These are phyloP conservation scores for Teratosphaeria gauchensis DNA, from an alignment of 2,329 filamentous ascomycete genomes.

Conservation along the genomic window DNA sequence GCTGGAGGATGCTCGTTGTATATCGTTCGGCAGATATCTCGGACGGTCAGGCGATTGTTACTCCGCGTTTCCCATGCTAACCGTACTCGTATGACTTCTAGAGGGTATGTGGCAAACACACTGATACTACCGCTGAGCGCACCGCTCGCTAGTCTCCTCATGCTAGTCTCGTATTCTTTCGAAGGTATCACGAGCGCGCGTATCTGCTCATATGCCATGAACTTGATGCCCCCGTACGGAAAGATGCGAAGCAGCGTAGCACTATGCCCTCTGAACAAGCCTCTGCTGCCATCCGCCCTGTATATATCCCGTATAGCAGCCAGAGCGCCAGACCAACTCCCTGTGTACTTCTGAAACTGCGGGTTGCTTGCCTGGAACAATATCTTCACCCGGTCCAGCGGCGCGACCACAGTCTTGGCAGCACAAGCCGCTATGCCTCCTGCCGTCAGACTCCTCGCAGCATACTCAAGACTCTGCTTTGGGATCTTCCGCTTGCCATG, in stretches of 20 bases:
- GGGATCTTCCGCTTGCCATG: constrained; percentile 40
- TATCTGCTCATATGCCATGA: constrained; percentile 94
- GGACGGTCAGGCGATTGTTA: constrained; percentile 58
- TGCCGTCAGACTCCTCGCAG: constrained; percentile 72
- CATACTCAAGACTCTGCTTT: constrained; percentile 72
- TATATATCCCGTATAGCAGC: constrained; percentile 79
- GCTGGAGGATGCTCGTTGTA: constrained; percentile 60
- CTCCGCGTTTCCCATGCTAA: constrained; percentile 87
- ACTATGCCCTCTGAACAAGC: constrained; percentile 87
- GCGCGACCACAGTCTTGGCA: constrained; percentile 89
- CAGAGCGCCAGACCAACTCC: constrained; percentile 77
- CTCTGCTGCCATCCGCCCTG: constrained; percentile 57
- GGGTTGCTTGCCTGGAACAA: constrained; percentile 94
- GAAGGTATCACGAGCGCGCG: constrained; percentile 65
- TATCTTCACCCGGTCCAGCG: constrained; percentile 95
- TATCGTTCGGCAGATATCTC: constrained; percentile 74
- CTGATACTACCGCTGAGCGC: constrained; percentile 74
- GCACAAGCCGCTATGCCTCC: constrained; percentile 88
- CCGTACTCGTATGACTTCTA: constrained; percentile 87
- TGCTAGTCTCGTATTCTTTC: constrained; percentile 65
- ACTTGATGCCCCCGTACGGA: constrained; percentile 95
- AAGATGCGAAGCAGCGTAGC: constrained; percentile 91
- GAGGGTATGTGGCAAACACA: constrained; percentile 91
- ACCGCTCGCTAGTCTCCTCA: constrained; percentile 65
- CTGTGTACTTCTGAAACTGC: constrained; percentile 84